These are phyloP conservation scores for Metschnikowia reukaufii DNA, from an alignment of 805 yeast species.

Conservation along the genomic window DNA sequence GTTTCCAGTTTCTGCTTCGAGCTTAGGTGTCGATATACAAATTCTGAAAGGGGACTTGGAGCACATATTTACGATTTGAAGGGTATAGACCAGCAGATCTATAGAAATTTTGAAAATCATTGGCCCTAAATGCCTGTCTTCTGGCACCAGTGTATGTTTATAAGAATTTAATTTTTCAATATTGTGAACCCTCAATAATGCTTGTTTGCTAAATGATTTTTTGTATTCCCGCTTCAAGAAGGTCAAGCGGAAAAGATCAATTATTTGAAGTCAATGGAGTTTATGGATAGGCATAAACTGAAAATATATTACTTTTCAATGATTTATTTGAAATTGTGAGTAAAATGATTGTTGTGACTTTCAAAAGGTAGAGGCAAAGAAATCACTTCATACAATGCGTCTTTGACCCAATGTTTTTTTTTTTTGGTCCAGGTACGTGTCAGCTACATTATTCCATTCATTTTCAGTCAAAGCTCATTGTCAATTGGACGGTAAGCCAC, in stretches of 20 bases:
- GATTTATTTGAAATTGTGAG: neutral
- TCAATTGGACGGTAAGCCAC: neutral
- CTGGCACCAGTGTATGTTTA: neutral
- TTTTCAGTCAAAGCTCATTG: neutral
- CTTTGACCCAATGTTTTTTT: neutral
- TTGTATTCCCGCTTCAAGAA: neutral
- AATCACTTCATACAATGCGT: neutral
- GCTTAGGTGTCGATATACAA: neutral
- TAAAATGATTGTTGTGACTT: conserved; percentile 1
- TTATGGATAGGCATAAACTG: conserved; percentile 1
- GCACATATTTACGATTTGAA: neutral
- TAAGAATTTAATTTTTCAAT: neutral
- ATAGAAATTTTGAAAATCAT: neutral
- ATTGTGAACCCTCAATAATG: neutral
- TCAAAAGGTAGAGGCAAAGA: neutral
- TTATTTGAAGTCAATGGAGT: neutral
- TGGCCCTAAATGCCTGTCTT: neutral
- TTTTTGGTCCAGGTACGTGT: neutral
- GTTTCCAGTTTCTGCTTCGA: too few relatives aligned
- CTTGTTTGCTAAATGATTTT: neutral
- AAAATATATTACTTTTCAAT: neutral
- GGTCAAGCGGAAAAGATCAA: neutral
- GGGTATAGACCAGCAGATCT: neutral
- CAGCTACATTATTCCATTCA: neutral
- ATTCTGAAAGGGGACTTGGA: neutral